These are phyloP conservation scores for Raphidocelis subcapitata DNA, from an alignment of 139 green algal genomes.

Conservation along the genomic window DNA sequence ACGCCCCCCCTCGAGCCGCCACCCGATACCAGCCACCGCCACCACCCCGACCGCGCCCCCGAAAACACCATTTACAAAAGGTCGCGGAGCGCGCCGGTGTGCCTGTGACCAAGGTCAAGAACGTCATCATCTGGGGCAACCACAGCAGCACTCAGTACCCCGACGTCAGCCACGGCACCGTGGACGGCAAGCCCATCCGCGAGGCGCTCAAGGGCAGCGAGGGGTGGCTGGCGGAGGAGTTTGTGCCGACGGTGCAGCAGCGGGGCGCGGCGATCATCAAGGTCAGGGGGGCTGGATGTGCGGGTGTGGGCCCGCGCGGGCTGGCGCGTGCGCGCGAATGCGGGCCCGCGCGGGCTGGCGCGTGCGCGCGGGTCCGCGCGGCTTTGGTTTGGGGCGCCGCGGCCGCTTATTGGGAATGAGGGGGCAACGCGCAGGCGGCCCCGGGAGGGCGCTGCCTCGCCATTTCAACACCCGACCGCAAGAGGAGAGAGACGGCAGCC, in stretches of 20 bases:
- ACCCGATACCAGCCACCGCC: neutral
- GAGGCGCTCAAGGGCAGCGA: conserved; percentile 46
- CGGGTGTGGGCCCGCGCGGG: too few relatives aligned
- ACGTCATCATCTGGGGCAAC: conserved; percentile 98
- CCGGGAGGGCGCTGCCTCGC: too few relatives aligned
- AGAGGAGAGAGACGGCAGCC: too few relatives aligned
- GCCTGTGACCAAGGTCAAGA: conserved; percentile 78
- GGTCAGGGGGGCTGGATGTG: conserved; percentile 18
- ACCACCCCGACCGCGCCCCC: neutral
- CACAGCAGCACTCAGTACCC: conserved; percentile 92
- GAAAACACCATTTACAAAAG: too few relatives aligned
- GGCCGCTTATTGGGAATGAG: too few relatives aligned
- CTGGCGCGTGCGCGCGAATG: too few relatives aligned
- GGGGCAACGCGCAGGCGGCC: too few relatives aligned
- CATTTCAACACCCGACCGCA: too few relatives aligned
- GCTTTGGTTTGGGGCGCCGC: too few relatives aligned
- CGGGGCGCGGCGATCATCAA: conserved; percentile 94
- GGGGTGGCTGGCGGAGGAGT: conserved; percentile 82
- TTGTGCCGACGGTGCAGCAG: conserved; percentile 90
- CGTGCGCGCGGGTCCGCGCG: too few relatives aligned
- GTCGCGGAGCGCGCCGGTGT: conserved; percentile 66
- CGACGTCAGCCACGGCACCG: conserved; percentile 80
- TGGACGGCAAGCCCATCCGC: conserved; percentile 65
- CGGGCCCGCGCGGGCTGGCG: too few relatives aligned
- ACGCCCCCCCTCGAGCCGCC: too few relatives aligned